A percentile compares a stretch with the other conserved stretches of the same genome.
phyloP scores from a whole-genome alignment of 2,329 filamentous ascomycete species.

The Fusarium tuaranense region DNA sequence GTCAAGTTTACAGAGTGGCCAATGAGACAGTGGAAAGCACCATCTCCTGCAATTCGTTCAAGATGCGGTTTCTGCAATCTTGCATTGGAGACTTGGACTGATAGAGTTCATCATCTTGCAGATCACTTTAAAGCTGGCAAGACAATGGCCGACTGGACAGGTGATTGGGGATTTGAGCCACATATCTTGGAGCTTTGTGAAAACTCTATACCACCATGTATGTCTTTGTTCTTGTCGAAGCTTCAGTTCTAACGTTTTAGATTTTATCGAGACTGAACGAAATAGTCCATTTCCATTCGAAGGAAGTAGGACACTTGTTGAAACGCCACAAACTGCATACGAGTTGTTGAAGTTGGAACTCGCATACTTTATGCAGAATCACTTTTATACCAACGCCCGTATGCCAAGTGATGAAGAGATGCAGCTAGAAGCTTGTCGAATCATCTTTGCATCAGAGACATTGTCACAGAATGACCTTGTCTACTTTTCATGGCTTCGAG shows the following conservation, averaged over 20 bases:
- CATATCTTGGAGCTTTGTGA: constrained; percentile 53
- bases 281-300: constrained; percentile 37
- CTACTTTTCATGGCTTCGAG: constrained; percentile 34
- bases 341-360: constrained; percentile 39
- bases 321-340: constrained; percentile 36
- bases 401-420: constrained; percentile 35
- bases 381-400: constrained; percentile 28
- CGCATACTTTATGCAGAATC: constrained; percentile 40
- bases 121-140: constrained; percentile 56
- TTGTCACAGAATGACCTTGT: background rate
- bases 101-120: constrained; percentile 51
- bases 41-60: constrained; percentile 51
- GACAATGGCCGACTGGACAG: constrained; percentile 57
- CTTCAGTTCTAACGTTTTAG: background rate
- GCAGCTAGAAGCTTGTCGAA: constrained; percentile 38
- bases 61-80: constrained; percentile 55
- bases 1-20: constrained; percentile 50
- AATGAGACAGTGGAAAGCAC: constrained; percentile 52
- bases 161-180: constrained; percentile 56
- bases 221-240: background rate
- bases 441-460: constrained; percentile 27
- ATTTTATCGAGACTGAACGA: constrained; percentile 39
- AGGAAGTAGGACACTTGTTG: constrained; percentile 29
- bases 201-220: constrained; percentile 57
- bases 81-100: constrained; percentile 51